Base-by-base conservation (phyloP, 225 moss, liverwort and hornwort species). In the Neckera pumila region DNA sequence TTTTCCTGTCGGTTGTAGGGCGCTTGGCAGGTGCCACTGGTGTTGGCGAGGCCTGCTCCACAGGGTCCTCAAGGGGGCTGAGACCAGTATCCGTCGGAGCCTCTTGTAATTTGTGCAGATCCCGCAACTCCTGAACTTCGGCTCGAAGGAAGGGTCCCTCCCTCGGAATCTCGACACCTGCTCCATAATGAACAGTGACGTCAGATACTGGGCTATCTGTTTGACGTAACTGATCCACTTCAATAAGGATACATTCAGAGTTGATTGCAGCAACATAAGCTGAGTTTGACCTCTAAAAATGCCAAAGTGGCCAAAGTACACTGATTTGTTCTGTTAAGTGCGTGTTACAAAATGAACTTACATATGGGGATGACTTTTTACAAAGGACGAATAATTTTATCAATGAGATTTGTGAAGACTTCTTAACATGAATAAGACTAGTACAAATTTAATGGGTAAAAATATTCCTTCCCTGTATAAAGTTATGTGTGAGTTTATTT, bases 81-180 rank as follows among this genome's bases (percentile, higher is more conserved):
- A 86, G 87, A 62, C 87, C 90, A 64, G 51, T 86, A 82, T 90
- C 90, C 76, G 45, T 40, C 30, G 87, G 66, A 33, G 93, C 40
- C 76, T 85, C 89, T 80, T 89, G 89, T 76, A 99, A 78, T 63
- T 90, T 92, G 90, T 99, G 96, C 53, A 99, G 92, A 88, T 97
- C 99, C 66, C 94, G 94, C 49, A 99, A 87, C 84, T 94, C 99
- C 85, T 93, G 94, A 36, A 99, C 96, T 88, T 97, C 96, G 12
- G 96, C 94, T 85, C 95, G 93, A 66, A 99, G 92, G 84, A 85
- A 97, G 10, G 96, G 96, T 51, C 94, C 97, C 58, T 88, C 92
- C 59, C 84, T 83, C 5, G 91, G 92, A 87, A 91, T 90, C 63
- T 92, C 90, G 26, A 56, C 75, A 70, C 82, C 92, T 92, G 92